Evolutionary conservation across 1,284 basidiomycete species (phyloP), one percentile per base, ranked within the genome.

Genomic region (Phlebopus sp.): DNA sequence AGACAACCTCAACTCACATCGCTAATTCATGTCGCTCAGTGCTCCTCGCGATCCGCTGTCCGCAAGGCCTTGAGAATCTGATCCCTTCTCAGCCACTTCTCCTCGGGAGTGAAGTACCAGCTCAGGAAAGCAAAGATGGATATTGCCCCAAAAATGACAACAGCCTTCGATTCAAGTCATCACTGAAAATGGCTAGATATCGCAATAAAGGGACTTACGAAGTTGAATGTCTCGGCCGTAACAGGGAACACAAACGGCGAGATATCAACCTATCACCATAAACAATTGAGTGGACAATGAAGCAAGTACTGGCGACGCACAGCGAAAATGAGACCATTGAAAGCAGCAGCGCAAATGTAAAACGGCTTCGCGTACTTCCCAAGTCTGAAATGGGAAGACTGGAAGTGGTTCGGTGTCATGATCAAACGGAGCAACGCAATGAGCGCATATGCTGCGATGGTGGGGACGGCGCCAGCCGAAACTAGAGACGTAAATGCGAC

Each of bases 401-500:
- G 78, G 70, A 92, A 92, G 36, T 76, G 69, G 56, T 86, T 67
- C n/a, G 84, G 87, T 0, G 90, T 92, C 74, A 84, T 76, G 25
- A 79, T 78, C 17, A 91, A 67, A 35, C 90, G 77, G 32, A 90
- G 73, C 7, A 87, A 59, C 1, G 84, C 78, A 48, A 92, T 91
- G 32, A 91, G 71, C 0, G 82, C 86, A 63, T 93, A 92, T 11
- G 90, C 84, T 0, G 90, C 88, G 49, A 90, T 88, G 1, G 86
- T 91, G 1, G 89, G 89, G 7, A 90, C 76, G 8, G 75, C 88
- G 15, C 86, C 86, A 7, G 90, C 91, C 8, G 88, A 91, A 36
- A 92, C 79, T 49, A 93, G 74, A 14, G 88, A 91, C 2, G 84
- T 90, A 71, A 93, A 94, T 1, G 91, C 91, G 32, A 92, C 91